Conservation (phyloP, 1,139 yeast species). For the Yarrowia galli region DNA sequence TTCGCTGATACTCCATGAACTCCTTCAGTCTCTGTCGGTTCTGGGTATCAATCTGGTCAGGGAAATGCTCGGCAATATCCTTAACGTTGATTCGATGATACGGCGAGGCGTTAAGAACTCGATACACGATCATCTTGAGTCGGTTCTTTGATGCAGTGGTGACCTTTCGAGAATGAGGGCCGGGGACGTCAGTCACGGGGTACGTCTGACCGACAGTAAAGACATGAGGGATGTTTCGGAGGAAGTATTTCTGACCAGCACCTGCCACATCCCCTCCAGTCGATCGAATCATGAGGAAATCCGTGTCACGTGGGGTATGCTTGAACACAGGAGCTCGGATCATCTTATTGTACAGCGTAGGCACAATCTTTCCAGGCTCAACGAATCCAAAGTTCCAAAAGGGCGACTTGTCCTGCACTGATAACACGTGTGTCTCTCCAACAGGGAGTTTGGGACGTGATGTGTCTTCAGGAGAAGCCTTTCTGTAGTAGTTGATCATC, state of each 20-base stretch:
- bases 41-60: constrained; percentile 98
- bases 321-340: constrained; percentile 90
- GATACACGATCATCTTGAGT: constrained; percentile 88
- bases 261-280: constrained; percentile 65
- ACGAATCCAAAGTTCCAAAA: constrained; percentile 99
- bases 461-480: constrained; percentile 79
- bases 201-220: constrained; percentile 92
- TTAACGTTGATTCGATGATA: constrained; percentile 80
- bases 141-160: constrained; percentile 93
- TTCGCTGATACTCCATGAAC: constrained; percentile 96
- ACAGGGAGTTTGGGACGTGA: constrained; percentile 85
- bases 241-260: constrained; percentile 60
- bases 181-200: constrained; percentile 95
- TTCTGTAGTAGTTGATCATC: constrained; percentile 89
- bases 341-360: constrained; percentile 91
- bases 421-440: constrained; percentile 96
- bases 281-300: constrained; percentile 79
- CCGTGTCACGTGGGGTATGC: constrained; percentile 80
- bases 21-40: constrained; percentile 94
- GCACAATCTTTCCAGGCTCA: constrained; percentile 92
- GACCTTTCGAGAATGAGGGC: constrained; percentile 96
- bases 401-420: constrained; percentile 94
- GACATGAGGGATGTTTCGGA: constrained; percentile 72
- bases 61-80: constrained; percentile 91
- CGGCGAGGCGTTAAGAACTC: constrained; percentile 81